phyloP scores from a whole-genome alignment of 2,329 filamentous ascomycete genomes.

The Cryphonectria naterciae region DNA sequence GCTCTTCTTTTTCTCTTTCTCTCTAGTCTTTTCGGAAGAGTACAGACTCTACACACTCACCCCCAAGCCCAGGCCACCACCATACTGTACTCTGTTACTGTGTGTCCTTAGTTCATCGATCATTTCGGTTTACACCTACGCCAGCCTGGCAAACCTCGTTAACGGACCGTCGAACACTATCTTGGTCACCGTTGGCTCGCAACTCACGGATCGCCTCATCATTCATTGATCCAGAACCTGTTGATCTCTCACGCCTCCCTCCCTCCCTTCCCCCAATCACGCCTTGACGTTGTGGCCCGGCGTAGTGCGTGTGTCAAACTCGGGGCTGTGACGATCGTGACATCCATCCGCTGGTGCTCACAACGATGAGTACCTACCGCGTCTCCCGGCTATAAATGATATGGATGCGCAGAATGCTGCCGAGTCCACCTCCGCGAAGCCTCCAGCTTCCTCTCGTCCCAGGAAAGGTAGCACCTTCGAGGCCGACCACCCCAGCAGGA shows the following conservation, averaged over 20 bases:
- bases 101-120: not conserved
- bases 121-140: not conserved
- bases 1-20: not conserved
- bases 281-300: conserved; percentile 4
- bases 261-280: not conserved
- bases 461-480: conserved; percentile 32
- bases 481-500: conserved; percentile 40
- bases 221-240: not conserved
- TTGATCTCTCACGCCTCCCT: not conserved
- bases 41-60: not conserved
- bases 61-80: not conserved
- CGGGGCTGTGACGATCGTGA: conserved; percentile 6
- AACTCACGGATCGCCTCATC: not conserved
- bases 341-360: conserved; percentile 11
- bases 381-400: conserved; percentile 61
- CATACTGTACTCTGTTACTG: not conserved
- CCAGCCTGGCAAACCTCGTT: not conserved
- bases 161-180: not conserved
- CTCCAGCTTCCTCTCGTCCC: conserved; percentile 30
- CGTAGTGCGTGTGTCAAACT: conserved; percentile 8
- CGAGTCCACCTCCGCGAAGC: conserved; percentile 65
- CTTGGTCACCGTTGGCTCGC: not conserved
- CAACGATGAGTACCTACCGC: conserved; percentile 32
- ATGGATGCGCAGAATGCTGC: conserved; percentile 72
- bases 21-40: conserved; percentile 5